Evolutionary conservation across 305 asterid genomes (phyloP), one percentile per base, ranked within the genome.

Genomic region (Solanum hybrid): DNA sequence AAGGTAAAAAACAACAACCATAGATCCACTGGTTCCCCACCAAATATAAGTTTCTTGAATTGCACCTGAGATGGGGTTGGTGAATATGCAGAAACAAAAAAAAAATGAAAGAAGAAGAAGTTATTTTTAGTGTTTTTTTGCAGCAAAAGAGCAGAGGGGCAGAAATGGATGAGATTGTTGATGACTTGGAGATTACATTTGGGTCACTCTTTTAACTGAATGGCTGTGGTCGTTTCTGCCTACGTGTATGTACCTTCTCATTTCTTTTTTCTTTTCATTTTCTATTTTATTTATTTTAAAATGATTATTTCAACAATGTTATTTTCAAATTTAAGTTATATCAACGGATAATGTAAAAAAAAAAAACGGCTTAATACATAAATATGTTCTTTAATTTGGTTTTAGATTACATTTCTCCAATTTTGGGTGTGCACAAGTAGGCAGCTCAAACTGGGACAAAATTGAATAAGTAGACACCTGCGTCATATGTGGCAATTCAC

Each of bases 151-250:
- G 13, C 60, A 8, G 26, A 9, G 16, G 34, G 4, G 14, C 64
- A 9, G 26, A 10, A 80, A 31, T 46, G 87, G 87, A 84, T 84
- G 87, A 84, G 87, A 51, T 84, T 51, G 31, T 51, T 51, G 87
- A 84, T 84, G 87, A 84, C 87, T 84, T 84, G 87, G 87, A 84
- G 87, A 84, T 84, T 84, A 38, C 87, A 31, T 46, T 84, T 84
- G 42, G 87, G 0, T 51, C 7, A 5, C 2, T 5, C 6, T 10
- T 81, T 82, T 82, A 46, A 82, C 87, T 82, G 87, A 16, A 84
- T 84, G 87, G 87, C 29, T 84, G 29, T 84, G 75, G 6, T 78
- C 0, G 2, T 84, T 84, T 84, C 64, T 24, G 10, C 86, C 20
- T 84, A 46, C 87, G 87, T 84, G 87, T 42, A 81, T 40, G 9